Percentiles rank a stretch among this genome's conserved stretches.
Evolutionary conservation across 2,329 filamentous ascomycete genomes (phyloP).

Genomic region (Aschersonia sp.): DNA sequence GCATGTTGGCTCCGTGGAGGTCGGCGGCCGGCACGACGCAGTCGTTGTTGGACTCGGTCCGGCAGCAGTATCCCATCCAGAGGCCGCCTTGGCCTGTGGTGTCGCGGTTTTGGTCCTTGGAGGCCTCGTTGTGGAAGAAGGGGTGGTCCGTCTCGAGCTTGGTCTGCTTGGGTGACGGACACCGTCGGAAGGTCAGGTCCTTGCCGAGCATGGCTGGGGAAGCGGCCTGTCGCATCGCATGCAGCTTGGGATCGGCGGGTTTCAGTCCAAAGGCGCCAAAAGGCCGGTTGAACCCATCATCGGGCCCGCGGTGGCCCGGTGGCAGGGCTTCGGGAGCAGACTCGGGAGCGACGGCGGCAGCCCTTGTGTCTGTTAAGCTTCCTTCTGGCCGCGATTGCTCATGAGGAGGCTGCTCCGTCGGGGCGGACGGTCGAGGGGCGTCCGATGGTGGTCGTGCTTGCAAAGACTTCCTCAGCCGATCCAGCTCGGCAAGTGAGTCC

Average conservation of each 20-base stretch:
- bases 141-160: constrained; percentile 68
- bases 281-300: constrained; percentile 22
- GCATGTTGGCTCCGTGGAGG: constrained; percentile 30
- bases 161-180: constrained; percentile 70
- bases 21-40: constrained; percentile 27
- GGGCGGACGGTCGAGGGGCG: no score
- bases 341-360: no score
- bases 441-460: constrained; percentile 5
- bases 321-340: neutral
- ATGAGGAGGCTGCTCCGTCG: no score
- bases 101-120: constrained; percentile 36
- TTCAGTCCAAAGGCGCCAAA: constrained; percentile 24
- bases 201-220: constrained; percentile 80
- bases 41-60: constrained; percentile 19
- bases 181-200: constrained; percentile 69
- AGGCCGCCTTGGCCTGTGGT: constrained; percentile 48
- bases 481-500: constrained; percentile 12
- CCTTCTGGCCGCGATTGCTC: no score
- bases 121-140: constrained; percentile 30
- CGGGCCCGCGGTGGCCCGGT: constrained; percentile 1
- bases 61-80: constrained; percentile 62
- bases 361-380: no score
- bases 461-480: constrained; percentile 9
- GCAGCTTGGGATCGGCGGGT: constrained; percentile 24
- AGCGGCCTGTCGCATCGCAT: constrained; percentile 34